Evolutionary conservation across 2,329 filamentous ascomycete species (phyloP).

Genomic region (Pezicula neosporulosa): DNA sequence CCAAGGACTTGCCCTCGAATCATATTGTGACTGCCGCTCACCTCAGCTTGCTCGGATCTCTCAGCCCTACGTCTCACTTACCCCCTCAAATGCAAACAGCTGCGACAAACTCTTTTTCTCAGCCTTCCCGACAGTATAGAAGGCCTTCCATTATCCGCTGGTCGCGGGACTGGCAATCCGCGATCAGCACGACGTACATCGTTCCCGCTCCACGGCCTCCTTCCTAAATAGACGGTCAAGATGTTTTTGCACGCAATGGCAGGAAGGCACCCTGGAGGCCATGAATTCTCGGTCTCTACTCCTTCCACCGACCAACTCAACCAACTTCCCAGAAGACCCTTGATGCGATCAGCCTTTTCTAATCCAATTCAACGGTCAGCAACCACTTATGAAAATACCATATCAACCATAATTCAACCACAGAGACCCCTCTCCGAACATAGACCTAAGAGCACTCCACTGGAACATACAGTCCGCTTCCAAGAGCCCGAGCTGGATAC

Average conservation of each 20-base stretch:
- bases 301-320: slow-evolving; percentile 10
- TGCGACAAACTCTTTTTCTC: background rate
- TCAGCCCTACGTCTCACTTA: slow-evolving; percentile 11
- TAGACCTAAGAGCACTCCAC: slow-evolving; percentile 9
- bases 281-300: slow-evolving; percentile 20
- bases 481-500: slow-evolving; percentile 22
- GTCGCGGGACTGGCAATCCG: background rate
- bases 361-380: slow-evolving; percentile 18
- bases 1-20: too few species aligned
- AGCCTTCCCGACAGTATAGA: background rate
- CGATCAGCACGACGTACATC: background rate
- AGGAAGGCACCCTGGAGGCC: slow-evolving; percentile 19
- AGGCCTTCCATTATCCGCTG: background rate
- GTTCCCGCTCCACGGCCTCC: slow-evolving; percentile 4
- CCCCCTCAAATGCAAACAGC: slow-evolving; percentile 7
- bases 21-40: background rate
- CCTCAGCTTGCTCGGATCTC: background rate
- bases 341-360: slow-evolving; percentile 27
- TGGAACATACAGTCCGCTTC: slow-evolving; percentile 22
- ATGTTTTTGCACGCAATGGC: slow-evolving; percentile 29
- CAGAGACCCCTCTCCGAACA: slow-evolving; percentile 23
- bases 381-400: slow-evolving; percentile 18
- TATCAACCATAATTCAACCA: slow-evolving; percentile 10
- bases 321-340: slow-evolving; percentile 17
- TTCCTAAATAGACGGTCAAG: slow-evolving; percentile 12